Conservation (phyloP, 495 filamentous ascomycete species). For the Penicillium samsonianum region DNA sequence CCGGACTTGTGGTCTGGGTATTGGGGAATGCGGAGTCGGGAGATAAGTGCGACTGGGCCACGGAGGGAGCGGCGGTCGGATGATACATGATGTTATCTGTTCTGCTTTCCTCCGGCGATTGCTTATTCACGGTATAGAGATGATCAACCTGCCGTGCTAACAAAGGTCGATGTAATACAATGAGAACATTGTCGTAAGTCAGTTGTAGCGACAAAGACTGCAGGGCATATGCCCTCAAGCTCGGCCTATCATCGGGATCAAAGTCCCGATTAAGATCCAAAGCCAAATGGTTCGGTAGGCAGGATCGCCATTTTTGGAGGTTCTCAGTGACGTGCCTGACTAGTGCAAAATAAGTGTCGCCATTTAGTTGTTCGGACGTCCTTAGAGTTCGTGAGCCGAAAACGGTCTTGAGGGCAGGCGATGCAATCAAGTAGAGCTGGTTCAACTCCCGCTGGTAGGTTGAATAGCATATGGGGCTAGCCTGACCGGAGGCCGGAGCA, state of each 20-base stretch:
- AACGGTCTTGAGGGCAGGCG: conserved; percentile 30
- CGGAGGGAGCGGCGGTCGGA: background rate
- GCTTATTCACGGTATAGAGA: conserved; percentile 14
- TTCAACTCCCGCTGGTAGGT: conserved; percentile 37
- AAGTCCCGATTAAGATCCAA: conserved; percentile 30
- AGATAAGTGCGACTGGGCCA: conserved; percentile 5
- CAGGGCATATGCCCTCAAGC: conserved; percentile 27
- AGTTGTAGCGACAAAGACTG: conserved; percentile 36
- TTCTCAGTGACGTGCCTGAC: conserved; percentile 25
- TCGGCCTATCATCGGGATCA: conserved; percentile 5
- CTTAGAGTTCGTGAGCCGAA: conserved; percentile 32
- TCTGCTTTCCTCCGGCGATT: conserved; percentile 5
- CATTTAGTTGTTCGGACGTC: conserved; percentile 18
- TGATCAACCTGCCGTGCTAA: conserved; percentile 31
- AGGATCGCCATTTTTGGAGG: conserved; percentile 27
- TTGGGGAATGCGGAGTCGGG: conserved; percentile 4
- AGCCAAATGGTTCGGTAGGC: conserved; percentile 25
- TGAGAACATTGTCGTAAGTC: conserved; percentile 39
- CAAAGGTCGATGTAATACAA: conserved; percentile 37
- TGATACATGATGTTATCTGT: background rate
- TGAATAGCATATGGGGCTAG: conserved; percentile 29
- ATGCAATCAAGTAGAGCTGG: conserved; percentile 35
- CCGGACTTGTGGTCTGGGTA: conserved; percentile 16
- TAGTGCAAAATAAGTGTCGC: conserved; percentile 22
- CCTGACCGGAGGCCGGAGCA: background rate